Base-by-base conservation (phyloP, 192 early-diverging fungal species). In the Jimgerdemannia flammicorona region DNA sequence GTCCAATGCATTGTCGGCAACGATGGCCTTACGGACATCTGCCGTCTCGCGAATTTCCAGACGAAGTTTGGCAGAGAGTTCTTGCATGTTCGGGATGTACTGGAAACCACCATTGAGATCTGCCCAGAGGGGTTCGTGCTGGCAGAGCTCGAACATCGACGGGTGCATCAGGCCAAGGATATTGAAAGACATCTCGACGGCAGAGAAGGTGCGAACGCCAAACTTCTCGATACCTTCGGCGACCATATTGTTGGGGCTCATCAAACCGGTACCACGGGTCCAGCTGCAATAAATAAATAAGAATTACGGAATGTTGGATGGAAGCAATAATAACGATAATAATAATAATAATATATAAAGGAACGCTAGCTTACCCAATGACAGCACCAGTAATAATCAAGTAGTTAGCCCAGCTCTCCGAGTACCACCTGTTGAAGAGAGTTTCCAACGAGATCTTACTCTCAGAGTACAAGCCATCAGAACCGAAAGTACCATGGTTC, bases 181-280 rank as follows among this genome's bases (percentile, higher is more conserved):
- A 86, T 93, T 95, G 88, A 98, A 98, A 8, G 95, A 93, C 95
- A 97, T 96, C 81, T 98, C 97, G 72, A 87, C 83, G 40, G 93
- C 84, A 19, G 94, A 93, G 90, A 97, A 98, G 29, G 97, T 98
- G 77, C 95, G 90, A 41, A 95, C 91, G 64, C 97, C 97, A 64
- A 89, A 84, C 66, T 86, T 85, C 81, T 98, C 97, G 41, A 98
- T 88, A 69, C 93, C 92, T 77, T 95, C 90, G 41, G 95, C 94
- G 70, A 95, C 90, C 59, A 93, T 85, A 81, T 98, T 95, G 85
- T 96, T 98, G 74, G 87, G 84, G 39, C 87, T 89, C 97, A 98
- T 98, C 79, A 98, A 87, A 43, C 95, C 95, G 42, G 97, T 98
- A 71, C 97, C 95, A 80, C 97, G 92, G 64, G 97, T 98, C 97